These are phyloP conservation scores for Trypanosoma mega DNA, from an alignment of 208 protist genomes.

Conservation along the genomic window DNA sequence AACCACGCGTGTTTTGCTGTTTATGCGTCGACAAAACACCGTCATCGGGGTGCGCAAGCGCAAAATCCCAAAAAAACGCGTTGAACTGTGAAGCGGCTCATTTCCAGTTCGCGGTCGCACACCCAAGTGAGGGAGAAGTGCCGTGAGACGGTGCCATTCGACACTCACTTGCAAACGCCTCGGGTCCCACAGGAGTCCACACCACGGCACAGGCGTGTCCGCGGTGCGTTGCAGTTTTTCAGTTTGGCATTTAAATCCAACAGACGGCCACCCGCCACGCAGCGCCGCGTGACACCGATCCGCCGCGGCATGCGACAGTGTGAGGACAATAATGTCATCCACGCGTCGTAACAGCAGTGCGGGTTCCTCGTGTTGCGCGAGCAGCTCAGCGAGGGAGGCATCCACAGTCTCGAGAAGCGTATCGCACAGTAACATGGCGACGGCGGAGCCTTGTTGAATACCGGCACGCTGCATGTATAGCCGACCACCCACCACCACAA, in stretches of 20 bases:
- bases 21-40: constrained; percentile 48
- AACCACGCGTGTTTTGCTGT: constrained; percentile 46
- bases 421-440: constrained; percentile 80
- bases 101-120: constrained; percentile 17
- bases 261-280: constrained; percentile 43
- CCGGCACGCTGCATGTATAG: constrained; percentile 51
- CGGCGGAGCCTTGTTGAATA: constrained; percentile 71
- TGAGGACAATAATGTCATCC: constrained; percentile 74
- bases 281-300: constrained; percentile 42
- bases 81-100: constrained; percentile 16
- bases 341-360: constrained; percentile 65
- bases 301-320: constrained; percentile 48
- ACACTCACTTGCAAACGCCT: constrained; percentile 47
- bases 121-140: constrained; percentile 29
- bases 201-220: constrained; percentile 39
- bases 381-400: constrained; percentile 21
- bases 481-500: constrained; percentile 38
- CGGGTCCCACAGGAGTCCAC: constrained; percentile 51
- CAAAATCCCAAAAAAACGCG: constrained; percentile 43
- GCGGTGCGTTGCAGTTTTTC: constrained; percentile 26
- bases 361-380: constrained; percentile 39
- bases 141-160: constrained; percentile 56
- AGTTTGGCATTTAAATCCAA: constrained; percentile 48
- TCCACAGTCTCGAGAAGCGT: constrained; percentile 39
- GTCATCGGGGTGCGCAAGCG: constrained; percentile 46